These are phyloP conservation scores for Mycena polygramma DNA, from an alignment of 768 basidiomycete species.

Conservation along the genomic window DNA sequence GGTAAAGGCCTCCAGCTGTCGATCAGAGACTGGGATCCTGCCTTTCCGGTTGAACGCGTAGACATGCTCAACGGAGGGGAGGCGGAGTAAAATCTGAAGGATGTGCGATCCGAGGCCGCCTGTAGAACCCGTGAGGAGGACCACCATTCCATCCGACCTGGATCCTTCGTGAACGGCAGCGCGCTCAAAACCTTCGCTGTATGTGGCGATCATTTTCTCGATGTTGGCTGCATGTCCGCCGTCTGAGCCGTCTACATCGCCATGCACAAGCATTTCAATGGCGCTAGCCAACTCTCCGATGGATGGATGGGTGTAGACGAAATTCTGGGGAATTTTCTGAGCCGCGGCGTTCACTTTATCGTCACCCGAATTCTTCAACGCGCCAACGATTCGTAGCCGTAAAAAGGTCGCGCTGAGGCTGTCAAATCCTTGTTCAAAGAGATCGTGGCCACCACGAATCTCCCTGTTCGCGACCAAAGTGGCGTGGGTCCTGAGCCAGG, in stretches of 20 bases:
- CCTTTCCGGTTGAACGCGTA: slow-evolving; percentile 49
- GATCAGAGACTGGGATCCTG: slow-evolving; percentile 4
- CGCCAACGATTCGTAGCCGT: slow-evolving; percentile 53
- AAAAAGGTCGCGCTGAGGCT: slow-evolving; percentile 55
- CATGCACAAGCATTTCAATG: slow-evolving; percentile 36
- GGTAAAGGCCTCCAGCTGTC: slow-evolving; percentile 23
- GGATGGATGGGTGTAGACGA: slow-evolving; percentile 61
- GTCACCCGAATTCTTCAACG: slow-evolving; percentile 39
- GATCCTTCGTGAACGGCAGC: slow-evolving; percentile 35
- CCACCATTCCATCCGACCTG: slow-evolving; percentile 32
- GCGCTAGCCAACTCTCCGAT: slow-evolving; percentile 48
- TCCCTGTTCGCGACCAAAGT: slow-evolving; percentile 29
- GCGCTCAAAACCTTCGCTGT: slow-evolving; percentile 42
- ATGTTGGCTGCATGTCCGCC: slow-evolving; percentile 35
- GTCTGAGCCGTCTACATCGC: slow-evolving; percentile 8
- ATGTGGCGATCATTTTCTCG: slow-evolving; percentile 53
- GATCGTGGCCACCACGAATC: slow-evolving; percentile 36
- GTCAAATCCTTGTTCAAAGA: slow-evolving; percentile 53
- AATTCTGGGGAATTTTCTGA: slow-evolving; percentile 47
- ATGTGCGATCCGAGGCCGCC: slow-evolving; percentile 50
- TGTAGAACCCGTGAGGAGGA: slow-evolving; percentile 50
- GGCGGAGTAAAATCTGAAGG: slow-evolving; percentile 33
- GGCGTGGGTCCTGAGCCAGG: slow-evolving; percentile 42
- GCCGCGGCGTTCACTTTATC: slow-evolving; percentile 7
- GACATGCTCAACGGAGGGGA: slow-evolving; percentile 37